phyloP scores from a whole-genome alignment of 2,329 filamentous ascomycete genomes.

The Diaporthe citriasiana region DNA sequence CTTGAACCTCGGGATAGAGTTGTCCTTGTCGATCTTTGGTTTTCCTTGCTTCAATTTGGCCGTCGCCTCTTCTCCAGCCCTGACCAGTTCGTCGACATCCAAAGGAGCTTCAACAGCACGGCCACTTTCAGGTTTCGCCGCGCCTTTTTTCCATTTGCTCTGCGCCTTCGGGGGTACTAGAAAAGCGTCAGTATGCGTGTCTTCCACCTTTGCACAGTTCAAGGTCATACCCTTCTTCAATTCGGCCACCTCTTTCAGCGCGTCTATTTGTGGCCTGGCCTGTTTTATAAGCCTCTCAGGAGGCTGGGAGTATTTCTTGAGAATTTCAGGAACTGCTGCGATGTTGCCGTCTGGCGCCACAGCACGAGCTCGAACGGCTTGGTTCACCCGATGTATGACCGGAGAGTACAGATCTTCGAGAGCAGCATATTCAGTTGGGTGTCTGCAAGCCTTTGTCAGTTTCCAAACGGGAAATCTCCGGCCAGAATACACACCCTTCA shows the following conservation, averaged over 20 bases:
- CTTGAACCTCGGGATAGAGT: constrained; percentile 92
- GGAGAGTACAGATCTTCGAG: constrained; percentile 89
- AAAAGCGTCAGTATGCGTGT: constrained; percentile 4
- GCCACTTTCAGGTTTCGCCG: constrained; percentile 11
- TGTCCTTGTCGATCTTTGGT: constrained; percentile 68
- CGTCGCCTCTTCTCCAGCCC: constrained; percentile 43
- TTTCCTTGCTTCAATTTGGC: constrained; percentile 46
- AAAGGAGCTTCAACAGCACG: not conserved
- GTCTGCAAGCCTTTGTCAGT: constrained; percentile 44
- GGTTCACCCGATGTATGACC: constrained; percentile 87
- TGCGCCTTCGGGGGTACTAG: constrained; percentile 84
- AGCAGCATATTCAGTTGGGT: constrained; percentile 76
- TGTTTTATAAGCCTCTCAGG: constrained; percentile 75
- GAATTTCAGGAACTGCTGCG: constrained; percentile 71
- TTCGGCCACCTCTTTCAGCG: constrained; percentile 77
- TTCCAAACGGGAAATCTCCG: no score
- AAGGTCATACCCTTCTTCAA: constrained; percentile 81
- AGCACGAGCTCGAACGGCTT: constrained; percentile 86
- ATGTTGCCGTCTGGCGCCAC: constrained; percentile 77
- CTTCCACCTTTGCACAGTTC: not conserved
- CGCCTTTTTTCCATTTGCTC: constrained; percentile 75
- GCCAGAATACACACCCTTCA: constrained; percentile 69
- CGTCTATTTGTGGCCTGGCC: constrained; percentile 70
- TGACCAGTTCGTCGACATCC: not conserved
- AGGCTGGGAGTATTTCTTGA: constrained; percentile 81